Evolutionary conservation across 163 green algal genomes (phyloP), one percentile per base, ranked within the genome.

Genomic region (Prototheca wickerhamii): DNA sequence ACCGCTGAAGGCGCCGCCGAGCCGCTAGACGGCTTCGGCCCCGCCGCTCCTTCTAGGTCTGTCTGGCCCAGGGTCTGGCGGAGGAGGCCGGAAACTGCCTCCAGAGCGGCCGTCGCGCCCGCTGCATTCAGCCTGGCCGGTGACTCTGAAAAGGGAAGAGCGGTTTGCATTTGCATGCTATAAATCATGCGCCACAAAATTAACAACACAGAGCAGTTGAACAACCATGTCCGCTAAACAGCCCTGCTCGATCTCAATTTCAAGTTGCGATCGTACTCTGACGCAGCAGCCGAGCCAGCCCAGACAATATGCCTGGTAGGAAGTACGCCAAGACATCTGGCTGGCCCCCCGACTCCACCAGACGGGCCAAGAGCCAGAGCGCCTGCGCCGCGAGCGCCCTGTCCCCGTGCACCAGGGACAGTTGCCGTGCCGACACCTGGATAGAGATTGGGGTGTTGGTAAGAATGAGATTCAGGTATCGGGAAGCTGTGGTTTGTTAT

Each of bases 301-400:
- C 76, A 10, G 65, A 79, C 0, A 71, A 69, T 0, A 90, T 23
- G n/a, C 86, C 86, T 12, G 86, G 86, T 61, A 93, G 69, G 61
- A 91, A 84, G 58, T 87, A 89, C 4, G 73, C 72, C 32, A 89
- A 62, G 2, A 59, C 58, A 21, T 79, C 65, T 0, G 67, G 62
- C 30, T 76, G 64, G 0, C 20, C n/a, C 40, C 80, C 61, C 0
- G 33, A 2, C 6, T 23, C 18, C 49, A 37, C 12, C 23, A 60
- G 21, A 12, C 18, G 29, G 4, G 28, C 6, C 23, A 53, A 29
- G 42, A n/a, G 10, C 20, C 23, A 25, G n/a, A 67, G 44, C 10
- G 61, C n/a, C 1, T 23, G 30, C 7, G 5, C 30, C n/a, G 6
- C 20, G 12, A 61, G 25, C 31, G 25, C 8, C 31, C 55, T 58